Percentiles rank a stretch among this genome's conserved stretches.
Evolutionary conservation across 2,329 filamentous ascomycete genomes (phyloP).

Genomic region (Fusarium caatingaense): DNA sequence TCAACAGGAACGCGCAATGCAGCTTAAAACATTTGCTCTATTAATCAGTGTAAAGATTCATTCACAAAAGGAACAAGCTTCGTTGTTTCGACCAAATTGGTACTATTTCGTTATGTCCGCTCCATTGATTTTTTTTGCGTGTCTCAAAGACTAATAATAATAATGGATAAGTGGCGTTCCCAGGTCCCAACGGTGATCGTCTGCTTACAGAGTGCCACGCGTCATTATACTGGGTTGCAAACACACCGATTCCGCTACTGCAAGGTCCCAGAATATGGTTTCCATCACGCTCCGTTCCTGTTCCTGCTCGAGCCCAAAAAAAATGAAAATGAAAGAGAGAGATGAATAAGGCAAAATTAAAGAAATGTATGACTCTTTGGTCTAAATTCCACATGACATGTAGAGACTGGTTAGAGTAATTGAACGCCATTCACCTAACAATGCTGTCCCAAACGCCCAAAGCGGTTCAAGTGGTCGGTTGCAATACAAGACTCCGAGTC

Average conservation of each 20-base stretch:
- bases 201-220: slow-evolving; percentile 33
- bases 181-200: slow-evolving; percentile 23
- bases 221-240: slow-evolving; percentile 26
- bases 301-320: slow-evolving; percentile 24
- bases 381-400: slow-evolving; percentile 52
- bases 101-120: slow-evolving; percentile 25
- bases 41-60: background rate
- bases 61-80: background rate
- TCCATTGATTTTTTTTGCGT: slow-evolving; percentile 31
- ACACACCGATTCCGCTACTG: slow-evolving; percentile 27
- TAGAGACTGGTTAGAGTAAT: slow-evolving; percentile 53
- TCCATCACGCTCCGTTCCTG: slow-evolving; percentile 28
- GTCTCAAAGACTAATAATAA: slow-evolving; percentile 24
- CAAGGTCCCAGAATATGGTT: slow-evolving; percentile 35
- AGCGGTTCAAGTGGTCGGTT: slow-evolving; percentile 60
- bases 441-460: slow-evolving; percentile 68
- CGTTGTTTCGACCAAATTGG: background rate
- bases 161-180: slow-evolving; percentile 36
- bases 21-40: background rate
- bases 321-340: slow-evolving; percentile 44
- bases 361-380: slow-evolving; percentile 53
- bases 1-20: background rate
- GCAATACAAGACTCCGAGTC: slow-evolving; percentile 61
- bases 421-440: slow-evolving; percentile 68
- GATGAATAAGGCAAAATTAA: slow-evolving; percentile 47